phyloP scores from a whole-genome alignment of 73 alveolate genomes.

The Paramecium caudatum region DNA sequence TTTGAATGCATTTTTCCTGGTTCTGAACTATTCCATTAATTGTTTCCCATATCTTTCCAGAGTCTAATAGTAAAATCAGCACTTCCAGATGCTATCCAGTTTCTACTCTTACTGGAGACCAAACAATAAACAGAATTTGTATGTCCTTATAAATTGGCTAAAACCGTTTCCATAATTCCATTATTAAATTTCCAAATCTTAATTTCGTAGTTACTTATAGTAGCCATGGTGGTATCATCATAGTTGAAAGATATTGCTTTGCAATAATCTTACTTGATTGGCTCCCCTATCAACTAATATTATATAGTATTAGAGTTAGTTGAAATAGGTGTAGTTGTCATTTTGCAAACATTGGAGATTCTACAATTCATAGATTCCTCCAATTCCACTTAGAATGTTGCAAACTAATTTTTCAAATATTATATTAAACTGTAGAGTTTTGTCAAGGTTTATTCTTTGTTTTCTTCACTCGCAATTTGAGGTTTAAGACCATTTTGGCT shows the following conservation, averaged over 20 bases:
- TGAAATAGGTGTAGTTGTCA: too few relatives aligned
- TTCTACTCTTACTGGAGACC: neutral
- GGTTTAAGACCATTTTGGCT: too few relatives aligned
- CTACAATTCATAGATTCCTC: neutral
- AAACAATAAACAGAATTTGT: neutral
- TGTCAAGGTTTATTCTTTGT: too few relatives aligned
- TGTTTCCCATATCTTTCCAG: neutral
- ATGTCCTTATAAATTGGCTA: neutral
- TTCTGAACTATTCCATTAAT: neutral
- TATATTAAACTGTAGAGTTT: too few relatives aligned
- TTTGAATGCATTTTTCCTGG: neutral
- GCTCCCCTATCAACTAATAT: too few relatives aligned
- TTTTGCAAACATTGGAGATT: neutral
- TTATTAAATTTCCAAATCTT: neutral
- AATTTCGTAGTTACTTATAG: neutral
- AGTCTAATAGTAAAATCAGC: neutral
- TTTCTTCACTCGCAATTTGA: too few relatives aligned
- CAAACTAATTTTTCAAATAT: too few relatives aligned
- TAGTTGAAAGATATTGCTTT: neutral
- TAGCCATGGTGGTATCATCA: neutral
- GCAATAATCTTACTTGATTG: neutral
- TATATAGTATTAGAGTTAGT: too few relatives aligned
- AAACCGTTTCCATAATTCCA: neutral
- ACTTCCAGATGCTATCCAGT: neutral
- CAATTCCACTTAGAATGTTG: neutral